Evolutionary conservation across 441 rosid genomes (phyloP), one percentile per base, ranked within the genome.

Genomic region (Erysimum pusillum): DNA sequence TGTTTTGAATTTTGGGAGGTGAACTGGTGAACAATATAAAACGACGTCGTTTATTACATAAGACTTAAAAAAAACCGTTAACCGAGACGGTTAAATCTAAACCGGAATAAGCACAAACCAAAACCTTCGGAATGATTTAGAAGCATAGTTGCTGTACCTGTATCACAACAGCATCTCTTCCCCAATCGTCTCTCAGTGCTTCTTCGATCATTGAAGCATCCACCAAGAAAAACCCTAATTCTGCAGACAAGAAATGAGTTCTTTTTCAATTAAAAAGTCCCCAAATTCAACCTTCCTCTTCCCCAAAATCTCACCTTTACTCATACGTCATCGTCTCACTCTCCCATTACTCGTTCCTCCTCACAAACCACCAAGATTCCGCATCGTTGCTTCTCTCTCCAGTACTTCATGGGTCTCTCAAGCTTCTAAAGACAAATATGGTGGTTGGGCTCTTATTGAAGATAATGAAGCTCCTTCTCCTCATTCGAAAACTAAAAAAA

Each of bases 381-480:
- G 82, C 32, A 77, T 56, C 85, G 84, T 67, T 77, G 83, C 83
- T 59, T 85, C 45, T 83, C 79, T 86, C 81, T 86, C 98, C 39
- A 87, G 94, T 87, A 15, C 74, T 61, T 77, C 87, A 36, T 78
- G 85, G 64, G 67, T 76, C 38, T 79, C 73, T 10, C 69, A 78
- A 57, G 48, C 87, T 32, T 39, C 79, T 44, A 71, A 48, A 58
- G 82, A 85, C 22, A 75, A 64, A 20, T 91, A 44, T 67, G 89
- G 87, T 58, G 99, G 96, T 4, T 95, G 99, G 99, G 85, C 86
- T 60, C 63, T 84, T 39, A 49, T 68, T 52, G 76, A 79, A 38
- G 82, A 79, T 31, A 79, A 79, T 14, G 85, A 87, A 64, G 17
- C 84, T 32, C 84, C 87, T 71, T 70, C 72, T 28, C 76, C 13